These are phyloP conservation scores for Anisodus acutangulus DNA, from an alignment of 257 asterid genomes.

Conservation along the genomic window DNA sequence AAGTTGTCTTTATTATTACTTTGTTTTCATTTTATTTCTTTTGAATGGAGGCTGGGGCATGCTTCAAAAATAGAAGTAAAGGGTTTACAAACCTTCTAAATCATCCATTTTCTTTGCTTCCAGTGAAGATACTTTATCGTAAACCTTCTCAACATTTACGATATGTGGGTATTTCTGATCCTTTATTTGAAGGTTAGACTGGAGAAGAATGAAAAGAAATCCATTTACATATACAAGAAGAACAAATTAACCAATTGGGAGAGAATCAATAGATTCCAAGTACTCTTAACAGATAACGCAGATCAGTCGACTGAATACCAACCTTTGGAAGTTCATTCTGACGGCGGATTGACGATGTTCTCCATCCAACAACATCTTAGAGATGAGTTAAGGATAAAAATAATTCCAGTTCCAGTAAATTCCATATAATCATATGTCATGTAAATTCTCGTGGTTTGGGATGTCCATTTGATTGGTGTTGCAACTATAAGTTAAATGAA, in stretches of 20 bases:
- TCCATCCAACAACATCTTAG: slow-evolving; percentile 94
- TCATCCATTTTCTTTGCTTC: slow-evolving; percentile 63
- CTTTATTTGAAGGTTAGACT: slow-evolving; percentile 66
- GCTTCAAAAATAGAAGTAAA: slow-evolving; percentile 1
- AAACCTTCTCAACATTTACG: slow-evolving; percentile 63
- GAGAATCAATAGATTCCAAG: too few species aligned
- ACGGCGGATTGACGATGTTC: slow-evolving; percentile 94
- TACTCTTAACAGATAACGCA: neutral
- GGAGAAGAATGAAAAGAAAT: slow-evolving; percentile 33
- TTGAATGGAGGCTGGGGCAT: neutral
- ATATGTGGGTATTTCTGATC: slow-evolving; percentile 84
- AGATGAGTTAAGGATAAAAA: slow-evolving; percentile 52
- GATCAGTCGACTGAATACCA: slow-evolving; percentile 23
- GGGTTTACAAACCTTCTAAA: slow-evolving; percentile 65
- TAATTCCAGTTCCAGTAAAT: neutral
- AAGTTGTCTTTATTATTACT: neutral
- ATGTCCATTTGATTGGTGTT: neutral
- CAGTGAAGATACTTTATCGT: slow-evolving; percentile 43
- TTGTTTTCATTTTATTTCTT: neutral
- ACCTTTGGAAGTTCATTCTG: slow-evolving; percentile 85
- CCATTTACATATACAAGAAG: slow-evolving; percentile 30
- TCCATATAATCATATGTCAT: slow-evolving; percentile 7
- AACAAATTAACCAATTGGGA: slow-evolving; percentile 30
- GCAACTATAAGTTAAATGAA: neutral
- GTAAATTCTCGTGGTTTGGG: neutral